Base-by-base conservation (phyloP, 108 stramenopile genomes). In the Nitzschia sp. region DNA sequence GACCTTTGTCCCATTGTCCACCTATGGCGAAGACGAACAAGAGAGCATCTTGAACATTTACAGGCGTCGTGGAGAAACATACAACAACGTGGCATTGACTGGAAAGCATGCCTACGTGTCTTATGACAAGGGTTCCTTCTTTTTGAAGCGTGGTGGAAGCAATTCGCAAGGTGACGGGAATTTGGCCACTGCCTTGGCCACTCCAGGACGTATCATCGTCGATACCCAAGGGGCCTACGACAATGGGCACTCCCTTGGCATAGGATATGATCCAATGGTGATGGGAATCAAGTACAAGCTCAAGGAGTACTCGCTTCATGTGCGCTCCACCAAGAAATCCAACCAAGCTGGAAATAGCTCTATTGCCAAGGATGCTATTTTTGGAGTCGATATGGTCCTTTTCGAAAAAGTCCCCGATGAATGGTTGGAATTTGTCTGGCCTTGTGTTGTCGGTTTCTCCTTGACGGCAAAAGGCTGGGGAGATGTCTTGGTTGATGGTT, bases 191-290 rank as follows among this genome's bases (percentile, higher is more conserved):
- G 78, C 81, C 42, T 50, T 81, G 65, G 76, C 73, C 8, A 76
- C 82, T 11, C 62, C 73, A 40, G 88, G 88, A 41, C 83, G 88
- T 29, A 70, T 86, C 58, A 72, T 89, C 10, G 55, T 89, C 19
- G 88, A 89, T 70, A 80, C 82, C 37, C 80, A 83, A 26, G 87
- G 73, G 7, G 81, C 80, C 8, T 65, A 65, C 7, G 83, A 87
- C 14, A 60, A 80, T 63, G 86, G 83, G 2, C 76, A 84, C 42
- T 78, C 75, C 10, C 37, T 81, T 21, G 65, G 71, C 15, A 24
- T 78, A 48, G 86, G 83, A 10, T 81, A 83, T 40, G 83, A 87
- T 73, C 75, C 81, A 20, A 84, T 87, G 83, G 63, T 87, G n/a
- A 79, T 68, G 12, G 86, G 79, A 11, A 73, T 87, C 41, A 71